A percentile compares a stretch with the other conserved stretches of the same genome.
These are phyloP conservation scores for Talaromyces ruber DNA, from an alignment of 495 filamentous ascomycete genomes.

Conservation along the genomic window DNA sequence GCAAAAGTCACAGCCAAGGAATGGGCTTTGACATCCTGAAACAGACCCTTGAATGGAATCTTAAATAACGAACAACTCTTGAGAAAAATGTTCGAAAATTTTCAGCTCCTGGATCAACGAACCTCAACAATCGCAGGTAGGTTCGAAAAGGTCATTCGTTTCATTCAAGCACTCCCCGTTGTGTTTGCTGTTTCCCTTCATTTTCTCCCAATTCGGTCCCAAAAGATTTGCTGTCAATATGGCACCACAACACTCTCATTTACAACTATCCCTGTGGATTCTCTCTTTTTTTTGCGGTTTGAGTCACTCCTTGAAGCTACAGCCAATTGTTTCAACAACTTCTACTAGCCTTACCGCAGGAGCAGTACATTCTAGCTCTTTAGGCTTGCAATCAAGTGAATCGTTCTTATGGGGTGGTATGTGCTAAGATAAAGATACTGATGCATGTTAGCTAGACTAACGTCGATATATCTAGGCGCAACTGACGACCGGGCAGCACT, in stretches of 20 bases:
- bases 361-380: not conserved
- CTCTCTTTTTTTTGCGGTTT: not conserved
- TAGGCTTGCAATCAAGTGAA: constrained; percentile 12
- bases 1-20: not conserved
- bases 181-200: not conserved
- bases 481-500: constrained; percentile 12
- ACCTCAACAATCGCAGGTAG: not conserved
- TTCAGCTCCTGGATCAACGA: not conserved
- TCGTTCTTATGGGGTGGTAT: constrained; percentile 19
- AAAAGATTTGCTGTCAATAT: not conserved
- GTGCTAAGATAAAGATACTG: not conserved
- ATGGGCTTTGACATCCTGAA: not conserved
- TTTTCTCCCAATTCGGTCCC: not conserved
- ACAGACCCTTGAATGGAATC: not conserved
- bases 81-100: not conserved
- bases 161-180: not conserved
- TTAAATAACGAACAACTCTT: not conserved
- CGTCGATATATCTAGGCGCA: not conserved
- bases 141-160: not conserved
- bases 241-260: not conserved
- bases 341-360: not conserved
- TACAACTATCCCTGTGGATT: not conserved
- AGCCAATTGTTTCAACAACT: not conserved
- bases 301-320: not conserved
- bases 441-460: constrained; percentile 7